Evolutionary conservation across 2,329 filamentous ascomycete species (phyloP), one percentile per base, ranked within the genome.

Genomic region (Apiospora sp.): DNA sequence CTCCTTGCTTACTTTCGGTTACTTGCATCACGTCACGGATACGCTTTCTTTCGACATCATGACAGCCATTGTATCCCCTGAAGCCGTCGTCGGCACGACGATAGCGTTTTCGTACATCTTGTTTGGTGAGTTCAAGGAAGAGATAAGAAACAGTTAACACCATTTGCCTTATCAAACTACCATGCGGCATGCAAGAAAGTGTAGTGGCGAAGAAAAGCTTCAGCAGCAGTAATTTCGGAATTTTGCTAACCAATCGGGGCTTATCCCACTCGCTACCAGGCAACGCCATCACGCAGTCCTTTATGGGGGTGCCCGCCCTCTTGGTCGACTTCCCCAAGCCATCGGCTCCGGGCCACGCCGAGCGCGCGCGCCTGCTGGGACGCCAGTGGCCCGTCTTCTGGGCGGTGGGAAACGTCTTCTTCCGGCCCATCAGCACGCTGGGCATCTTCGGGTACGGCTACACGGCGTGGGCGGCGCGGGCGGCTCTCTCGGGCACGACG

Each of bases 201-300:
- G 37, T 41, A 49, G 27, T 8, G 12, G 19, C 44, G 19, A 10
- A 48, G 69, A 44, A 67, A 13, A 7, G n/a, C 16, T 27, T 67
- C 64, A 22, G 22, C 37, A 27, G 10, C 64, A 24, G 58, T 24
- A 16, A 14, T 19, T 67, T 22, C 8, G 12, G 2, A 13, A 24
- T 27, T 67, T 58, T 19, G 58, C 58, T 64, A 24, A 64, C 34
- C 58, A 41, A 41, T 3, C 16, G 16, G 58, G 16, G 27, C 19
- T 54, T 41, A 44, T 30, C 48, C 1, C 7, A 0, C 13, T 13
- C 7, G 0, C 13, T 13, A 27, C 24, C 44, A 87, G 86, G 86
- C 71, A 87, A 87, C 79, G 86, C 86, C 16, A 84, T 88, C 71
- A 87, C 86, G 34, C 86, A 87, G 78, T 87, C 85, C 22, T 87